Base-by-base conservation (phyloP, 1,284 basidiomycete species). In the Gomphus sp. region DNA sequence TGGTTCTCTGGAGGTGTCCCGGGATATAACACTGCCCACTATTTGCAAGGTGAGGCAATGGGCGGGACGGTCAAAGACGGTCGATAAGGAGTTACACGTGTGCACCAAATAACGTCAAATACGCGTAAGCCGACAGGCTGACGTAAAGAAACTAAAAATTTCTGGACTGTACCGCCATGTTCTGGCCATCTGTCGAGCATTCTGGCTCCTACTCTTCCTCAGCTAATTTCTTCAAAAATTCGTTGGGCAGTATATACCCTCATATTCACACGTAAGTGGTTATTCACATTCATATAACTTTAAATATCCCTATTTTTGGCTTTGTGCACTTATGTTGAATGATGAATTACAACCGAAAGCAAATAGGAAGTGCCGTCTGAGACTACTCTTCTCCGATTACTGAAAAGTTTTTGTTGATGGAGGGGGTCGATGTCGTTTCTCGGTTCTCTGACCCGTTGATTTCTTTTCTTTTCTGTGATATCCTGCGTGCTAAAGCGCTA, bases 21-120 rank as follows among this genome's bases (percentile, higher is more conserved):
- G 6, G 9, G 45, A 4, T 36, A 33, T 44, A n/a, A n/a, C 45
- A 14, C 28, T 18, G 36, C 14, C 34, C 5, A 52, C 22, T 12
- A 39, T 10, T 45, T n/a, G 41, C 53, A 31, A 52, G 36, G 33
- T 14, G 39, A 45, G 53, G 4, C 31, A 55, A 31, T 45, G 37
- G 28, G 57, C 49, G 57, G 49, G 56, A 34, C 47, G 39, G 55
- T 44, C 25, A 18, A 16, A 57, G 37, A 12, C 25, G 22, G 57
- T 58, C 50, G 57, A 58, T 58, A 58, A 58, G 57, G 55, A 58
- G 57, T 58, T 58, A 58, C 57, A 58, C 57, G 57, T 58, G 57
- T 58, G 39, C 18, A 16, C 49, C 57, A 58, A 58, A 58, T 52
- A 58, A 44, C 12, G 34, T 39, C 31, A 52, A 58, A 58, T 52